phyloP scores from a whole-genome alignment of 1,284 basidiomycete genomes.

The Kalmanozyma brasiliensis region DNA sequence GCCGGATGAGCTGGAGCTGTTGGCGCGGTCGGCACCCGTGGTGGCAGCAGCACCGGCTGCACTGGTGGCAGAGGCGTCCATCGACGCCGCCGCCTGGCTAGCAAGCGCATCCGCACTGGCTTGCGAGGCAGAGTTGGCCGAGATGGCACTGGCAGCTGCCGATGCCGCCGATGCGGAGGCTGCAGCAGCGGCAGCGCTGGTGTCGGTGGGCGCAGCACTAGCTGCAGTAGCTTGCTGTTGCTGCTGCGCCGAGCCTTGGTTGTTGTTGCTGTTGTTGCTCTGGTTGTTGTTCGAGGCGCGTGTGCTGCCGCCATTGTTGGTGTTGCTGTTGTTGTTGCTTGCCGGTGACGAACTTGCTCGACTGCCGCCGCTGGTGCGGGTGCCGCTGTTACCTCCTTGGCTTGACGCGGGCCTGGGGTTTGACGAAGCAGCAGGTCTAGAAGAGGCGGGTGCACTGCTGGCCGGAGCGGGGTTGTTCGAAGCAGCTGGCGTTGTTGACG shows the following conservation, averaged over 20 bases:
- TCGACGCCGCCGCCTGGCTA: slow-evolving; percentile 19
- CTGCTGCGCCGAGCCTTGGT: slow-evolving; percentile 3
- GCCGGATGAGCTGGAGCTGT: slow-evolving; percentile 17
- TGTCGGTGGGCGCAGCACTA: slow-evolving; percentile 10
- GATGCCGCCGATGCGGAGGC: slow-evolving; percentile 27
- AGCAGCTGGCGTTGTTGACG: slow-evolving; percentile 8
- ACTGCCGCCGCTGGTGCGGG: slow-evolving; percentile 12
- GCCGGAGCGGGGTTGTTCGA: slow-evolving; percentile 15
- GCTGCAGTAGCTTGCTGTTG: slow-evolving; percentile 23
- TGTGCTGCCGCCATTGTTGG: slow-evolving; percentile 9
- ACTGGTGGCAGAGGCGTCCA: neutral
- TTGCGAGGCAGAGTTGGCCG: slow-evolving; percentile 27
- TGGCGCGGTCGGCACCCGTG: slow-evolving; percentile 28
- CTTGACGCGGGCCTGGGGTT: slow-evolving; percentile 17
- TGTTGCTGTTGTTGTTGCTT: slow-evolving; percentile 12
- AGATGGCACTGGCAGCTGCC: slow-evolving; percentile 19
- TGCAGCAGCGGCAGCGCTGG: slow-evolving; percentile 15
- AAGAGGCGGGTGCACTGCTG: slow-evolving; percentile 16
- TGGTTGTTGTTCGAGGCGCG: slow-evolving; percentile 4
- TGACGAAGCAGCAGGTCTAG: slow-evolving; percentile 17
- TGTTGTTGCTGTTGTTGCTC: slow-evolving; percentile 14
- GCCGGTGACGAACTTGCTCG: slow-evolving; percentile 6
- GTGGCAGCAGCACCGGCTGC: slow-evolving; percentile 11
- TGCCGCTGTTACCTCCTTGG: slow-evolving; percentile 1
- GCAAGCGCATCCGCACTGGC: slow-evolving; percentile 11